Evolutionary conservation across 805 yeast species (phyloP).

Genomic region (Candida lessepsii): DNA sequence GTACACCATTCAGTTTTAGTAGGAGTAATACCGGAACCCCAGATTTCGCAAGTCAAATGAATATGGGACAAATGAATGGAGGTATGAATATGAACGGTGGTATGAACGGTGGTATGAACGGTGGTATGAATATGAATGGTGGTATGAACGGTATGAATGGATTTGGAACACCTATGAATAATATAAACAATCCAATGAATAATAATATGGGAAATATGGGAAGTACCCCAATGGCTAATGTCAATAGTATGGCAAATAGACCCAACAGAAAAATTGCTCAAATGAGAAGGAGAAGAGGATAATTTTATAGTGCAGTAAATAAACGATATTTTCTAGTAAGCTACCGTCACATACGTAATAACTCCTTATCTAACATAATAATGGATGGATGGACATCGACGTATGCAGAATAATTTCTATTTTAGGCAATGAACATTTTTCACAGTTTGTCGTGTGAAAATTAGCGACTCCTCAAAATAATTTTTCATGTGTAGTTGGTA

Average conservation of each 20-base stretch:
- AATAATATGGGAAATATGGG: not conserved
- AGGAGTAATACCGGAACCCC: constrained; percentile 13
- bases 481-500: constrained; percentile 6
- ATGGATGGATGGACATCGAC: not conserved
- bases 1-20: constrained; percentile 10
- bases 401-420: not conserved
- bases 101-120: not conserved
- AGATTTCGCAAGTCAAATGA: constrained; percentile 1
- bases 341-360: not conserved
- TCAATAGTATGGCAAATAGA: constrained; percentile 6
- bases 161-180: not conserved
- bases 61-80: not conserved
- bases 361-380: not conserved
- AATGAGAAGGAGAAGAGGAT: constrained; percentile 31
- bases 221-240: not conserved
- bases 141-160: constrained; percentile 1
- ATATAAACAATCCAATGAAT: constrained; percentile 1
- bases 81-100: not conserved
- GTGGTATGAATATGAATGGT: not conserved
- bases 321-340: not conserved
- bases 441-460: constrained; percentile 4
- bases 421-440: constrained; percentile 2
- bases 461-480: constrained; percentile 4
- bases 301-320: constrained; percentile 1
- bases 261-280: constrained; percentile 31